These are phyloP conservation scores for Brassica juncea DNA, from an alignment of 345 rosid genomes.

Conservation along the genomic window DNA sequence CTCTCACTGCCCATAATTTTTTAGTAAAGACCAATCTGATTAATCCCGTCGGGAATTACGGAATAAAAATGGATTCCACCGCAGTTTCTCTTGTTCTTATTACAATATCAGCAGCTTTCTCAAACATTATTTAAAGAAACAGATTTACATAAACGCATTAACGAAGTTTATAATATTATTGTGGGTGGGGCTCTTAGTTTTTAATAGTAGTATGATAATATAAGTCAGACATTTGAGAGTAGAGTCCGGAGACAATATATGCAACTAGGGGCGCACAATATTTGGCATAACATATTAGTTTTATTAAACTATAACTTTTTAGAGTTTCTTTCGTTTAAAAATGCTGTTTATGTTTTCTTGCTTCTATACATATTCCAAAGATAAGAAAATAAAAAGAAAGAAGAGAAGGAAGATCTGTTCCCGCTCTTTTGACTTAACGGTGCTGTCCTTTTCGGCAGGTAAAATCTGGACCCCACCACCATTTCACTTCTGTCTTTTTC, in stretches of 20 bases:
- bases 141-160: slow-evolving; percentile 4
- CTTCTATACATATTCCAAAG: slow-evolving; percentile 9
- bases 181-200: background rate
- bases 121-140: background rate
- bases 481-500: slow-evolving; percentile 8
- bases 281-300: slow-evolving; percentile 5
- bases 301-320: background rate
- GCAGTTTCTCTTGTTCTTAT: slow-evolving; percentile 4
- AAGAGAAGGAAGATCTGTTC: slow-evolving; percentile 38
- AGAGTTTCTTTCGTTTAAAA: slow-evolving; percentile 5
- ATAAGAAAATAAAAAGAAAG: background rate
- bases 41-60: slow-evolving; percentile 31
- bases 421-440: slow-evolving; percentile 47
- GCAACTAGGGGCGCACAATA: slow-evolving; percentile 34
- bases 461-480: slow-evolving; percentile 36
- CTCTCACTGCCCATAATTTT: slow-evolving; percentile 4
- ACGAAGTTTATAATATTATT: background rate
- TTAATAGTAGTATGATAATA: background rate
- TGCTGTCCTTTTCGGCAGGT: slow-evolving; percentile 44
- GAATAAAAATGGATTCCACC: slow-evolving; percentile 29
- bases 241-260: slow-evolving; percentile 36
- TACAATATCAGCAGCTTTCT: slow-evolving; percentile 6
- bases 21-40: background rate
- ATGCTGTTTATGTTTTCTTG: background rate
- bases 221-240: slow-evolving; percentile 29